Conservation (phyloP, 2,329 filamentous ascomycete genomes). For the Amauroascus niger region DNA sequence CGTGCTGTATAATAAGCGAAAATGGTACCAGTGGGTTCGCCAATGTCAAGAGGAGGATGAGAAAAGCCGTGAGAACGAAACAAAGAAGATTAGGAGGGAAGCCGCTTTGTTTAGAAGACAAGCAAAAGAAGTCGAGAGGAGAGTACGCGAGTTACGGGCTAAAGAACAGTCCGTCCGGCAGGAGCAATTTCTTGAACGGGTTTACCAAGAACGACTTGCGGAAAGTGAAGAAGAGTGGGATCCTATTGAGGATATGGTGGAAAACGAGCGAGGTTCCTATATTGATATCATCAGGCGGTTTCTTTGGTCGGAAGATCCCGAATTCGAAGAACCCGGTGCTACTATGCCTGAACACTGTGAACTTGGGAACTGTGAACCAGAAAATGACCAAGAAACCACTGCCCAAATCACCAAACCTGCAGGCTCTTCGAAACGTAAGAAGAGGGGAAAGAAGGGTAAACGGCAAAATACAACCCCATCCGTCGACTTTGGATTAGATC, state of each 20-base stretch:
- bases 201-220: constrained; percentile 36
- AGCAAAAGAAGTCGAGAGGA: constrained; percentile 35
- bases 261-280: constrained; percentile 39
- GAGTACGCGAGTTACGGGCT: constrained; percentile 31
- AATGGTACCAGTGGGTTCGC: constrained; percentile 43
- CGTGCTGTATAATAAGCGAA: constrained; percentile 38
- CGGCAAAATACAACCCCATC: neutral
- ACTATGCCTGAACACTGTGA: neutral
- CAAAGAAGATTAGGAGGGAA: constrained; percentile 43
- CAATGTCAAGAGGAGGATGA: constrained; percentile 41
- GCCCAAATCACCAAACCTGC: neutral
- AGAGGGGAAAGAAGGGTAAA: constrained; percentile 28
- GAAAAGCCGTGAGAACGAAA: constrained; percentile 39
- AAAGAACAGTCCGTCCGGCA: constrained; percentile 38
- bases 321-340: constrained; percentile 8
- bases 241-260: constrained; percentile 33
- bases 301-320: constrained; percentile 31
- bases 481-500: neutral
- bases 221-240: constrained; percentile 39
- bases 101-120: constrained; percentile 42
- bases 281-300: constrained; percentile 40
- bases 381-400: neutral
- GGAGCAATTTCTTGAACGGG: constrained; percentile 37
- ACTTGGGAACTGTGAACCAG: neutral
- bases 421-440: constrained; percentile 19